A percentile compares a stretch with the other conserved stretches of the same genome.
Evolutionary conservation across 2,329 filamentous ascomycete genomes (phyloP).

Genomic region (Pseudopyricularia cyperi): DNA sequence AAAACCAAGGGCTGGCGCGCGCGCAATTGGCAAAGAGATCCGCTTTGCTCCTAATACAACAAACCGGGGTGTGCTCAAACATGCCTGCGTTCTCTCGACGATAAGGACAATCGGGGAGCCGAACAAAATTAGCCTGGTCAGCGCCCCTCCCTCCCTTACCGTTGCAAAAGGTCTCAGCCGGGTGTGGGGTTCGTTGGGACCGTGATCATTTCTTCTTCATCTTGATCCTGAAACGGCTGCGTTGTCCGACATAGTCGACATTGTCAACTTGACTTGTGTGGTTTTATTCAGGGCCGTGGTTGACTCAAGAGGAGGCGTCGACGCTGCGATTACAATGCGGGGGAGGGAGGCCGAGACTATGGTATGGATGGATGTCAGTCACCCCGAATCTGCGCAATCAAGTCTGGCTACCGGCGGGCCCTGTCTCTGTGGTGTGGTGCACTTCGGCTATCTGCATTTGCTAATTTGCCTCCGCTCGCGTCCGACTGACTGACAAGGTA

Average conservation of each 20-base stretch:
- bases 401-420: neutral
- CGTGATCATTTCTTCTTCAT: neutral
- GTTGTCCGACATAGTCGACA: neutral
- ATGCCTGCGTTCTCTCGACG: neutral
- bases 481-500: too few species aligned
- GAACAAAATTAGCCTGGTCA: neutral
- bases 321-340: too few species aligned
- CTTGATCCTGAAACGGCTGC: neutral
- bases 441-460: neutral
- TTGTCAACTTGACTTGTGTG: neutral
- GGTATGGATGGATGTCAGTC: neutral
- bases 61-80: neutral
- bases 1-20: neutral
- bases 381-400: neutral
- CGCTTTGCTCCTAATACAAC: neutral
- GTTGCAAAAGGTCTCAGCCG: neutral
- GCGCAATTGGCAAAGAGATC: neutral
- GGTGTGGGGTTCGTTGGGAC: neutral
- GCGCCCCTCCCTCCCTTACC: neutral
- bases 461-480: neutral
- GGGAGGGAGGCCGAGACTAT: too few species aligned
- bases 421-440: neutral
- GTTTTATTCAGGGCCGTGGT: neutral
- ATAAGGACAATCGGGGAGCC: neutral
- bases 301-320: too few species aligned